These are phyloP conservation scores for Salicornia ramosissima DNA, from an alignment of 148 eudicot species.

Conservation along the genomic window DNA sequence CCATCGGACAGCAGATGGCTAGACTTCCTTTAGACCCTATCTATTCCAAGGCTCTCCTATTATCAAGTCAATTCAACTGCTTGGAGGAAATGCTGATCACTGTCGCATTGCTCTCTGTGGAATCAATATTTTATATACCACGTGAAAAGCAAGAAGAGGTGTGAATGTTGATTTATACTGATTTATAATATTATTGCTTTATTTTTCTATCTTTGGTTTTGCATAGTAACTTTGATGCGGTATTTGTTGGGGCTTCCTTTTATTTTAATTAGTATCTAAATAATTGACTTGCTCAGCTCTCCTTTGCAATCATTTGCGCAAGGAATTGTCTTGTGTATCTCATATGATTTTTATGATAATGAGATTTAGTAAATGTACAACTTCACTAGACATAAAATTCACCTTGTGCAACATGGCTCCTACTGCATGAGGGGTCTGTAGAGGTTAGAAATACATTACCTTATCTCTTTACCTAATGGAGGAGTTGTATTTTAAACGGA, in stretches of 20 bases:
- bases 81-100: slow-evolving; percentile 91
- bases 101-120: slow-evolving; percentile 93
- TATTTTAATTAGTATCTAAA: neutral
- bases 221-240: neutral
- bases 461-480: neutral
- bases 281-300: neutral
- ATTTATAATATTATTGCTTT: neutral
- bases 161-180: slow-evolving; percentile 9
- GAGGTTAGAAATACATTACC: neutral
- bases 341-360: neutral
- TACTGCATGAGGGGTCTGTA: neutral
- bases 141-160: slow-evolving; percentile 95
- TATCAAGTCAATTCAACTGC: slow-evolving; percentile 77
- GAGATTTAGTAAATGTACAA: neutral
- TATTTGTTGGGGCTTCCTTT: neutral
- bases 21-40: slow-evolving; percentile 83
- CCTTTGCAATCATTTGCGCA: neutral
- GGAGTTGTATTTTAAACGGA: neutral
- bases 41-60: slow-evolving; percentile 73
- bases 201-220: neutral
- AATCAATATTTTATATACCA: slow-evolving; percentile 77
- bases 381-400: neutral
- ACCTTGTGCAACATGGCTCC: neutral
- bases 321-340: neutral
- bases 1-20: slow-evolving; percentile 88